These are phyloP conservation scores for Linnemannia hyalina DNA, from an alignment of 192 early-diverging fungal species.

Conservation along the genomic window DNA sequence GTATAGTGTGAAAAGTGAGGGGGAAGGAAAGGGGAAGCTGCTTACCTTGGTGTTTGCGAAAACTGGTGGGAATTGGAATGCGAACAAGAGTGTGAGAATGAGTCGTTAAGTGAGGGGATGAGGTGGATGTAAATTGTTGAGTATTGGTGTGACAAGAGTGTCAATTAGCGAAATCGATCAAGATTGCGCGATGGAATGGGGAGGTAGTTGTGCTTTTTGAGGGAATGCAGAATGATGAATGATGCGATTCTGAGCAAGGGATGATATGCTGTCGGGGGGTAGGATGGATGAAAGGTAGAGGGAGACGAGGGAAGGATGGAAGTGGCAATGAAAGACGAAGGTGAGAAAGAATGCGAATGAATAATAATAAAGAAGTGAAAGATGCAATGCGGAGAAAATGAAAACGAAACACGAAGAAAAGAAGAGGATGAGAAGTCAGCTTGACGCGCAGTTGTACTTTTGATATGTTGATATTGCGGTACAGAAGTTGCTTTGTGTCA, in stretches of 20 bases:
- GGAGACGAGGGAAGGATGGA: background rate
- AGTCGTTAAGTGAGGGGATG: background rate
- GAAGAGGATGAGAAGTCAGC: background rate
- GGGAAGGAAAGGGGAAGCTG: background rate
- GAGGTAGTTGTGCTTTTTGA: too few species aligned
- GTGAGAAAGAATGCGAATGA: background rate
- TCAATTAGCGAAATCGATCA: background rate
- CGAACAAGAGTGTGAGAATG: background rate
- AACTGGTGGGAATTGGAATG: background rate
- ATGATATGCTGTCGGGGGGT: background rate
- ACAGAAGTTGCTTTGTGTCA: background rate
- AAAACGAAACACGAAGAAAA: background rate
- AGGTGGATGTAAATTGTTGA: background rate
- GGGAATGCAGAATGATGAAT: background rate
- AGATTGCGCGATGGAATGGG: background rate
- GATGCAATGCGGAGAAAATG: background rate
- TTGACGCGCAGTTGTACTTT: too few species aligned
- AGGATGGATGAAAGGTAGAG: background rate
- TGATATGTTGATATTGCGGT: background rate
- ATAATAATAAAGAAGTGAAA: background rate
- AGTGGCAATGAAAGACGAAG: background rate
- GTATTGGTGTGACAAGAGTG: background rate
- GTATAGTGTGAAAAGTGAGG: background rate
- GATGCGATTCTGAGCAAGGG: background rate
- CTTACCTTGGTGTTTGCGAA: background rate